Evolutionary conservation across 257 asterid species (phyloP), one percentile per base, ranked within the genome.

Genomic region (Gynochthodes officinalis): DNA sequence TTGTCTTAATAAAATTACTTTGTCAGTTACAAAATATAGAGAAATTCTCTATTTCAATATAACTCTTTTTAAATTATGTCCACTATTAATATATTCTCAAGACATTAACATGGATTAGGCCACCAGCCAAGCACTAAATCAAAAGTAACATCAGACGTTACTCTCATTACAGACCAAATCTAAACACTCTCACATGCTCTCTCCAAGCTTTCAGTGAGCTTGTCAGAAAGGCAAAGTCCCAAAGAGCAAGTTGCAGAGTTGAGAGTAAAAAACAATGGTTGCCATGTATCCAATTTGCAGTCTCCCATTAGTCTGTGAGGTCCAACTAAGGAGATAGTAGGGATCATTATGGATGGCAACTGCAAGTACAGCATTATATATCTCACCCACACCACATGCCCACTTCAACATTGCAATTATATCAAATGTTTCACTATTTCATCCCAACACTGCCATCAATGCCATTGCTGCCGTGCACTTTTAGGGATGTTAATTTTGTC

Each of bases 301-400:
- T n/a, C 23, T 49, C n/a, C n/a, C 23, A 2, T 62, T 52, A 49
- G 39, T 71, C 55, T 23, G 37, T 43, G 68, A 32, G 64, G 46
- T 71, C 30, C 43, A 23, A 42, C 42, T 27, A 55, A 58, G 59
- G 18, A 23, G 55, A 48, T 67, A 57, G 79, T 32, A 32, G 54
- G 32, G 25, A 75, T 68, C 57, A 75, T 75, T 25, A 69, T 25
- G 35, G 25, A 0, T 18, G 35, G 60, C 13, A 25, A n/a, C n/a
- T n/a, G n/a, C n/a, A 64, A 54, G 37, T 39, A n/a, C n/a, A 50
- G 57, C 57, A 35, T 13, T 50, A 30, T 32, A 4, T 39, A 23
- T 62, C 43, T 63, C 71, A 63, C 64, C 71, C 78, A 74, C 67
- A 37, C 70, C 73, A 60, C 67, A 54, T 54, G 60, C 67, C 35